Percentiles rank a stretch among this genome's conserved stretches.
These are phyloP conservation scores for Fusarium guadeloupense DNA, from an alignment of 2,329 filamentous ascomycete species.

Conservation along the genomic window DNA sequence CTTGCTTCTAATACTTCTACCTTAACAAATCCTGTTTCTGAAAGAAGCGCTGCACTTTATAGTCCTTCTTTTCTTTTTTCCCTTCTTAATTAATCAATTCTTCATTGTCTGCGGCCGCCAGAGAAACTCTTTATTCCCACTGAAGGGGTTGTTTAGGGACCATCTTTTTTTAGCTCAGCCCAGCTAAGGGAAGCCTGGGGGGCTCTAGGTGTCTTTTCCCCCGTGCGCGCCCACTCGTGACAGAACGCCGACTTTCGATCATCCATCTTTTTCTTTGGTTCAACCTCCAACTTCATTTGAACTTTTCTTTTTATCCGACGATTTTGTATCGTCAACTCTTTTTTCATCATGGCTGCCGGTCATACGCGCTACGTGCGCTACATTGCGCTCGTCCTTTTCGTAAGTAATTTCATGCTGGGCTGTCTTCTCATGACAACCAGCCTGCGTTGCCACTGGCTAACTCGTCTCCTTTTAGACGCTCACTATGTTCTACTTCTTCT, in stretches of 20 bases:
- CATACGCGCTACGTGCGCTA: slow-evolving; percentile 79
- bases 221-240: slow-evolving; percentile 17
- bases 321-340: slow-evolving; percentile 25
- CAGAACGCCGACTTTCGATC: slow-evolving; percentile 30
- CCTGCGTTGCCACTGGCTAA: slow-evolving; percentile 20
- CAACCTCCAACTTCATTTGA: slow-evolving; percentile 11
- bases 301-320: slow-evolving; percentile 18
- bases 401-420: slow-evolving; percentile 57
- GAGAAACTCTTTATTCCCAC: background rate
- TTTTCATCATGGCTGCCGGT: slow-evolving; percentile 67
- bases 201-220: slow-evolving; percentile 28
- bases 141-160: slow-evolving; percentile 1
- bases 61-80: background rate
- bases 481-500: slow-evolving; percentile 81
- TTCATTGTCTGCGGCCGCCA: background rate
- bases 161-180: slow-evolving; percentile 19
- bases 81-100: background rate
- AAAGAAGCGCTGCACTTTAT: background rate
- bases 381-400: slow-evolving; percentile 84
- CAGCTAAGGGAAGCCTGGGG: slow-evolving; percentile 5
- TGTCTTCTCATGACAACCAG: slow-evolving; percentile 2
- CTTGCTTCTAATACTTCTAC: background rate
- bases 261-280: slow-evolving; percentile 29
- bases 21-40: background rate
- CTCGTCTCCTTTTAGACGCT: slow-evolving; percentile 24